Conservation (phyloP, 805 yeast genomes). For the Wickerhamiella australiensis region DNA sequence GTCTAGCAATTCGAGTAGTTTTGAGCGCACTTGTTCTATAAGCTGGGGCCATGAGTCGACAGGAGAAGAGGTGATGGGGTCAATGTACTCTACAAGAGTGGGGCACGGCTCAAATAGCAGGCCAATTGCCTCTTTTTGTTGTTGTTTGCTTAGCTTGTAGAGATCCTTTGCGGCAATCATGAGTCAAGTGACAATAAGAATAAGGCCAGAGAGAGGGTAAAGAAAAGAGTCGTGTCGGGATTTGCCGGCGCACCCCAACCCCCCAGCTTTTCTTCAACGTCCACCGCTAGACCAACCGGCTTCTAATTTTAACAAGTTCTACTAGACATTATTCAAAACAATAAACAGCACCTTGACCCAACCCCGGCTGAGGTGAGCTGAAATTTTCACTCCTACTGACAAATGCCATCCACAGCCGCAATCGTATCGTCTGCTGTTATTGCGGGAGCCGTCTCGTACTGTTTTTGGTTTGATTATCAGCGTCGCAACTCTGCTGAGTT, state of each 20-base stretch:
- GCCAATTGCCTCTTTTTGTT: slow-evolving; percentile 35
- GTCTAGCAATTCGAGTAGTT: slow-evolving; percentile 30
- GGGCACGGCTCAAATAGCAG: slow-evolving; percentile 57
- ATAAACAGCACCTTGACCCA: too few species aligned
- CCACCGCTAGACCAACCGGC: too few species aligned
- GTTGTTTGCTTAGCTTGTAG: slow-evolving; percentile 10
- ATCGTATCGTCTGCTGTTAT: slow-evolving; percentile 26
- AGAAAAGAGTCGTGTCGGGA: neutral
- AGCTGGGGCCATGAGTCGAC: slow-evolving; percentile 27
- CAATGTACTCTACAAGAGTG: slow-evolving; percentile 32
- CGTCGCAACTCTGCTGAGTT: slow-evolving; percentile 76
- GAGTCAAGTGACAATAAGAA: neutral
- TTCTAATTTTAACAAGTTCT: too few species aligned
- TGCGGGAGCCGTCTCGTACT: slow-evolving; percentile 39
- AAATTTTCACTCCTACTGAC: slow-evolving; percentile 3
- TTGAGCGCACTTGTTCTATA: slow-evolving; percentile 36
- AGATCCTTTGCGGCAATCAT: slow-evolving; percentile 8
- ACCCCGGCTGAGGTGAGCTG: neutral
- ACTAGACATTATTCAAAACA: too few species aligned
- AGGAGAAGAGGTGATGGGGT: slow-evolving; percentile 25
- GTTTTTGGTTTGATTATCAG: slow-evolving; percentile 80
- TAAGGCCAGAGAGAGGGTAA: neutral
- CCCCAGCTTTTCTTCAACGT: too few species aligned
- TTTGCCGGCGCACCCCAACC: too few species aligned
- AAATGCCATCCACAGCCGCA: slow-evolving; percentile 28